Evolutionary conservation across 148 eudicot genomes (phyloP).

Genomic region (Amaranthus cruentus): DNA sequence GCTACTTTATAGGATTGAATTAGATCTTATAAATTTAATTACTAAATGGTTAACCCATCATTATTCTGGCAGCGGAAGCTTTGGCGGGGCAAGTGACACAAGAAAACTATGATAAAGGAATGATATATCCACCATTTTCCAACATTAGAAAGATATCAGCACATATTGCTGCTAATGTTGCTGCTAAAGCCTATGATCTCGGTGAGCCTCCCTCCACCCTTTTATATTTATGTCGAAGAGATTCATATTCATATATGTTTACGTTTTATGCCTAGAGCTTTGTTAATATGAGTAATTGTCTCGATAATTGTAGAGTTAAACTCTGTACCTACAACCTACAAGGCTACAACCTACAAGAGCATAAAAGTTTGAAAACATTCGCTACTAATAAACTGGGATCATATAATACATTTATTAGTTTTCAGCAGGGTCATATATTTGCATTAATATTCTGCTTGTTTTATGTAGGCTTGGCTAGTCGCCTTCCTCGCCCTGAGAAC

Average conservation of each 20-base stretch:
- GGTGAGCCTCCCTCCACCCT: conserved; percentile 40
- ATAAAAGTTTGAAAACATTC: too few species aligned
- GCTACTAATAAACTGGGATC: too few species aligned
- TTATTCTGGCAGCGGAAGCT: conserved; percentile 64
- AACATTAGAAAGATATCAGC: conserved; percentile 85
- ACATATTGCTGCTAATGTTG: conserved; percentile 80
- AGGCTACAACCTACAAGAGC: too few species aligned
- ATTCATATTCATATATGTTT: too few species aligned
- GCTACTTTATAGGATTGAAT: neutral
- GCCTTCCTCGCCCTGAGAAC: conserved; percentile 51
- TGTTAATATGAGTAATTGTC: too few species aligned
- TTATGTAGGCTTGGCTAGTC: conserved; percentile 35
- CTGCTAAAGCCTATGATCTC: conserved; percentile 87
- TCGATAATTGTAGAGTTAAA: too few species aligned
- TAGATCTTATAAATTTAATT: too few species aligned
- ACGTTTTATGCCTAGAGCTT: too few species aligned
- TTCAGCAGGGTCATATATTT: too few species aligned
- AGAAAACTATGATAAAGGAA: conserved; percentile 64
- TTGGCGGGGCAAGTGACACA: conserved; percentile 78
- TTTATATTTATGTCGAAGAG: too few species aligned
- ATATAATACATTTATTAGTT: too few species aligned
- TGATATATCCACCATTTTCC: conserved; percentile 75
- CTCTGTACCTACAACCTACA: too few species aligned
- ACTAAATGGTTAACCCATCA: neutral
- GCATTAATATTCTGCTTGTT: neutral